Base-by-base conservation (phyloP, 208 protist species). In the Leishmania turanica region DNA sequence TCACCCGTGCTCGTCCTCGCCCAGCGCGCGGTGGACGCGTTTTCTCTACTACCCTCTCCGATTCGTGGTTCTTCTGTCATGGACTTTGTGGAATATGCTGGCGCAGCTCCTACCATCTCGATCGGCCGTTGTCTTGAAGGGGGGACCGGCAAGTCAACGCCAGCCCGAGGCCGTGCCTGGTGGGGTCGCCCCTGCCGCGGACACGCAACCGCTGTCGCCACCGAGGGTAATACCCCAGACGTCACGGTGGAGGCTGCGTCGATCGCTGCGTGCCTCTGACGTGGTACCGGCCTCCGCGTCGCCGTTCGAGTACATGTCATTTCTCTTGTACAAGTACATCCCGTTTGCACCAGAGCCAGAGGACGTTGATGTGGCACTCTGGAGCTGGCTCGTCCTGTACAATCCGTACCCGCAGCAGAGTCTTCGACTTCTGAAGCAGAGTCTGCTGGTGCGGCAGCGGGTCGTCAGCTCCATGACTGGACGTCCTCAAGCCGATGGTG, bases 351-450 rank as follows among this genome's bases (percentile, higher is more conserved):
- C 89, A 21, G 65, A 80, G 19, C 53, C 75, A 31, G 72, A 74
- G 47, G 84, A 90, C 27, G 89, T 92, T 17, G 86, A 92, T 68
- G 47, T 90, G 72, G 66, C 77, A 37, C 73, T 92, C 34, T 92
- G 88, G 88, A 88, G 86, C 49, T 90, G 86, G 84, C 75, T 87
- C 37, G 69, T 68, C 15, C 37, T 84, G 54, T 70, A 78, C 51
- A 82, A 73, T 40, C 85, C 84, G 9, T 86, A 84, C 56, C 85
- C 86, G 11, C 88, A 89, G 73, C 83, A 81, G 54, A 85, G 75
- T 45, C 75, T 88, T 19, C 78, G 76, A 15, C 17, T 66, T 0
- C 72, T 91, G 37, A 84, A 89, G 80, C 77, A 79, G 42, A 73
- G 83, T 75, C 69, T 90, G 37, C 49, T 82, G 60, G 45, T 75